Evolutionary conservation across 306 rosid genomes (phyloP), one percentile per base, ranked within the genome.

Genomic region (Castanea sativa): DNA sequence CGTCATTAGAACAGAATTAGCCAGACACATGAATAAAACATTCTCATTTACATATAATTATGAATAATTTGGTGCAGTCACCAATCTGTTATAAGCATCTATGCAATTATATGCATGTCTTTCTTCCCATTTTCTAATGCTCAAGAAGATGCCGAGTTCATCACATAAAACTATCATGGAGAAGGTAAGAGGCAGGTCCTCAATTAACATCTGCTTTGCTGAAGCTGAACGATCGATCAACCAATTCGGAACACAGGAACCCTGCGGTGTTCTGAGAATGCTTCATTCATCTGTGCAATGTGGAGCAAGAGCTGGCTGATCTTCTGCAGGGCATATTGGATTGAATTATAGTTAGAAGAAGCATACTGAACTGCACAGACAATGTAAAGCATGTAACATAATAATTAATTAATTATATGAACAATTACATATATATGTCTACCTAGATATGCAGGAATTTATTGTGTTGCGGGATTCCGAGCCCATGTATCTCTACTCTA

Each of bases 281-380:
- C 45, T 78, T 87, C 92, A 45, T 88, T 87, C 88, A 92, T 74
- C 35, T 83, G 85, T 9, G 91, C 94, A 80, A 90, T 84, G 57
- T 84, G 87, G 77, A 78, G 69, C 20, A 87, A 51, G 16, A 92
- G 94, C 78, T 84, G 81, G 18, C 84, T 74, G 52, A 92, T 90
- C 38, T 84, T 87, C 97, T 92, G 88, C 84, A 74, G 6, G 5
- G 41, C 58, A 41, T 49, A 8, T 41, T 21, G 14, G 12, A 70
- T 49, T 49, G 53, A 49, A 11, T 72, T n/a, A 27, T 15, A 41
- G 23, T 32, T 16, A 67, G 52, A 67, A 8, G 16, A 33, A 67
- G 20, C 38, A 18, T 33, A 3, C 53, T 49, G 53, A 49, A 10
- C 3, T 16, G 4, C 53, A 49, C 53, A 0, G 16, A 49, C 53